Evolutionary conservation across 441 rosid genomes (phyloP).

Genomic region (Eutrema salsugineum): DNA sequence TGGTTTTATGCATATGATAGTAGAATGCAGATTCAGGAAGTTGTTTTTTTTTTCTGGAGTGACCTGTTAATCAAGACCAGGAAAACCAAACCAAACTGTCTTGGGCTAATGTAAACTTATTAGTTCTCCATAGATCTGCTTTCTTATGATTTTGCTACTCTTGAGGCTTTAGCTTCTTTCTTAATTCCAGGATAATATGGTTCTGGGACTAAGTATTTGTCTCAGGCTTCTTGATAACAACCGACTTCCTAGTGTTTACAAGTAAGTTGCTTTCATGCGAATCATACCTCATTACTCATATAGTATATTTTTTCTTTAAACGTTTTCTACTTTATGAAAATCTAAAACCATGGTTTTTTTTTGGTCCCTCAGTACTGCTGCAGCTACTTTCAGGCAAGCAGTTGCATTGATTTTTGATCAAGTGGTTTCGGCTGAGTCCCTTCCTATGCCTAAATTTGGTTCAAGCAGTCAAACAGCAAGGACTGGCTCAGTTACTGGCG

Average conservation of each 20-base stretch:
- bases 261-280: conserved; percentile 53
- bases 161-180: conserved; percentile 27
- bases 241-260: conserved; percentile 85
- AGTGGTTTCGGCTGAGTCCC: conserved; percentile 82
- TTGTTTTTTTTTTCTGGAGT: not conserved
- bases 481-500: conserved; percentile 81
- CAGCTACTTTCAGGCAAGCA: conserved; percentile 99
- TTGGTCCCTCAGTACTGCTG: conserved; percentile 77
- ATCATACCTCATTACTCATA: conserved; percentile 8
- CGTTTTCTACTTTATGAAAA: not conserved
- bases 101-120: not conserved
- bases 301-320: conserved; percentile 1
- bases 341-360: conserved; percentile 5
- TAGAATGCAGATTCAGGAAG: not conserved
- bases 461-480: conserved; percentile 64
- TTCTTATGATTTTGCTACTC: conserved; percentile 14
- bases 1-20: not conserved
- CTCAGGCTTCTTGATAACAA: conserved; percentile 94
- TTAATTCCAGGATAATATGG: conserved; percentile 78
- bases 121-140: not conserved
- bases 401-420: conserved; percentile 94
- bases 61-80: not conserved
- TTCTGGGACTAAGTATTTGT: conserved; percentile 86
- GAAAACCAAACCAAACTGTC: not conserved
- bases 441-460: conserved; percentile 71